Evolutionary conservation across 1,284 basidiomycete genomes (phyloP).

Genomic region (Leccinum fallax): DNA sequence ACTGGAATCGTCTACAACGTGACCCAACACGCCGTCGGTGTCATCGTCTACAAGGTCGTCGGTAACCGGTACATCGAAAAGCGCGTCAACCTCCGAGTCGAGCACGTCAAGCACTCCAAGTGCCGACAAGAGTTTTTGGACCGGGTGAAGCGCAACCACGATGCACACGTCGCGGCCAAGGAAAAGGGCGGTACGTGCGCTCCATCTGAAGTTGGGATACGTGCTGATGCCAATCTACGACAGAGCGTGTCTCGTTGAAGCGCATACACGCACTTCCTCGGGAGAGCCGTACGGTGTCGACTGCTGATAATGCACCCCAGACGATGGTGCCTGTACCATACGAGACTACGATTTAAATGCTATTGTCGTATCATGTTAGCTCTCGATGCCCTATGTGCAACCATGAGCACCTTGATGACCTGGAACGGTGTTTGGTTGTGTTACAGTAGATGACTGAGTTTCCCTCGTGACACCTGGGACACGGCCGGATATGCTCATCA

Average conservation of each 20-base stretch:
- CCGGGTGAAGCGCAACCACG: slow-evolving; percentile 93
- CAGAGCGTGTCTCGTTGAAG: slow-evolving; percentile 85
- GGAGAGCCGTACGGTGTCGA: slow-evolving; percentile 77
- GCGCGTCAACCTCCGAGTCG: slow-evolving; percentile 98
- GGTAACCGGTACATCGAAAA: slow-evolving; percentile 99
- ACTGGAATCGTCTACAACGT: slow-evolving; percentile 99
- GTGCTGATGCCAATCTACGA: neutral
- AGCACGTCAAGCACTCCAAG: slow-evolving; percentile 98
- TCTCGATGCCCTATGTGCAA: slow-evolving; percentile 6
- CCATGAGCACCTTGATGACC: no score
- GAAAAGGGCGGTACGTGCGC: slow-evolving; percentile 79
- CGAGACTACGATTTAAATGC: slow-evolving; percentile 78
- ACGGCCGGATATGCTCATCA: no score
- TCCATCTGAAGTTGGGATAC: neutral
- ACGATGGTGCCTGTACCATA: slow-evolving; percentile 92
- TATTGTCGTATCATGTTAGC: slow-evolving; percentile 19
- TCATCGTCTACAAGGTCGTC: slow-evolving; percentile 98
- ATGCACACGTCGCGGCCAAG: slow-evolving; percentile 83
- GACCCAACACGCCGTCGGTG: slow-evolving; percentile 91
- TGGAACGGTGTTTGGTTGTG: no score
- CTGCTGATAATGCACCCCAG: slow-evolving; percentile 82
- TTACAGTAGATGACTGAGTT: no score
- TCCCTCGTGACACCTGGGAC: no score
- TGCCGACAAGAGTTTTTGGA: slow-evolving; percentile 99
- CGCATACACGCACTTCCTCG: slow-evolving; percentile 88